Base-by-base conservation (phyloP, 805 yeast genomes). In the Hermanozyma aechmeae region DNA sequence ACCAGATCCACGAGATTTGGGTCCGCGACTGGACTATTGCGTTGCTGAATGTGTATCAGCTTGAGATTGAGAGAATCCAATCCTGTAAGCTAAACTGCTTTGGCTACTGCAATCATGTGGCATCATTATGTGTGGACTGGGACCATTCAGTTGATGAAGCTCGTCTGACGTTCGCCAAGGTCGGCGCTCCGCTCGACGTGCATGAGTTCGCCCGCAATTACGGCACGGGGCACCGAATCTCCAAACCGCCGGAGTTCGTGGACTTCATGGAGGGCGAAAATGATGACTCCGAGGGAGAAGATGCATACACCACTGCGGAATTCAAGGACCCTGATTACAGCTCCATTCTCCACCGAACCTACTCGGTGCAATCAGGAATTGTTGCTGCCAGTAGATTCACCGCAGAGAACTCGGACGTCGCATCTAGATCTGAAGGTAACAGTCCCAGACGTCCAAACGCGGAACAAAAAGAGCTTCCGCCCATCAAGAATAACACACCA, bases 111-210 rank as follows among this genome's bases (percentile, higher is more conserved):
- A 84, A 84, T 51, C 65, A 76, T 23, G 62, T 81, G 6, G 81
- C 93, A 6, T 66, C 83, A 0, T 64, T 76, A 3, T 85, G 95
- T 48, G 87, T 84, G 18, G 71, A 74, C 25, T 81, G 79, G 43
- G 95, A 85, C 46, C 78, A 73, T 37, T 67, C 80, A 7, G 82
- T 80, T 32, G 95, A 85, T 46, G 62, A 62, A 29, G 69, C 86
- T 10, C 68, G 95, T 32, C 49, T 73, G 6, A 52, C 72, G 2
- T 62, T 84, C 30, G 95, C 86, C 34, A 66, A 70, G 28, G 77
- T 86, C 40, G 78, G 74, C 13, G 72, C 82, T 6, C 57, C 58
- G 3, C 57, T 56, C 13, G 95, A 84, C 38, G 57, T 81, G 13
- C 58, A 60, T 16, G 50, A 53, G 3, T 82, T 75, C 50, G 69